Percentiles rank a stretch among this genome's conserved stretches.
phyloP scores from a whole-genome alignment of 202 grass and related monocot genomes.

The Carex sylvatica region DNA sequence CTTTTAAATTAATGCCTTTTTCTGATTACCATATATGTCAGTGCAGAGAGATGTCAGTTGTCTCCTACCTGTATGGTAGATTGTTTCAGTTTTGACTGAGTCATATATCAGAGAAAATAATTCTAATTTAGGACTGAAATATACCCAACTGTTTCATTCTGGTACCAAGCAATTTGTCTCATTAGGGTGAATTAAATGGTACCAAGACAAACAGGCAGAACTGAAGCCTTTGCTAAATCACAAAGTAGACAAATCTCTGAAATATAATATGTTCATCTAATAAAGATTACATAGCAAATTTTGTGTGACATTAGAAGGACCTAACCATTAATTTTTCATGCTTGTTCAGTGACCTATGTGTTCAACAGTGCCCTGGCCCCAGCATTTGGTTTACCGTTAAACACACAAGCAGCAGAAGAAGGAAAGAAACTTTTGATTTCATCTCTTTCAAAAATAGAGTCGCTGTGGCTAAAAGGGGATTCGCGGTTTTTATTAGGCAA shows the following conservation, averaged over 20 bases:
- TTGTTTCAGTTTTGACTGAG: neutral
- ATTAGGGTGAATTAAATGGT: neutral
- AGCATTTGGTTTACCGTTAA: slow-evolving; percentile 54
- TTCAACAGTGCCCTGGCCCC: slow-evolving; percentile 51
- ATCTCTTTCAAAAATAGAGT: slow-evolving; percentile 63
- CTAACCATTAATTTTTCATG: slow-evolving; percentile 19
- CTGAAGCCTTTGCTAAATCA: neutral
- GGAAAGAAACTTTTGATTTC: slow-evolving; percentile 44
- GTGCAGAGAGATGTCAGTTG: neutral
- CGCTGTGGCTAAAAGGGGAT: slow-evolving; percentile 64
- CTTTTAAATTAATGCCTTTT: neutral
- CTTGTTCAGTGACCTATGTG: slow-evolving; percentile 50
- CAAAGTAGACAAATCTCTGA: too few species aligned
- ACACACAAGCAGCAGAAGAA: slow-evolving; percentile 48
- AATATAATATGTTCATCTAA: neutral
- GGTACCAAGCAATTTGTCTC: neutral
- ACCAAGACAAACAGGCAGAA: neutral
- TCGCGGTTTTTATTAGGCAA: slow-evolving; percentile 67
- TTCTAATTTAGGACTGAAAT: neutral
- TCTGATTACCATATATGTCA: neutral
- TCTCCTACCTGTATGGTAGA: neutral
- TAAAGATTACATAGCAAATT: neutral
- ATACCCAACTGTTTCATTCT: neutral
- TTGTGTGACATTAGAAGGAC: neutral
- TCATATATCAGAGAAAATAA: neutral